Evolutionary conservation across 148 eudicot genomes (phyloP).

Genomic region (Rhododendron mucronatum): DNA sequence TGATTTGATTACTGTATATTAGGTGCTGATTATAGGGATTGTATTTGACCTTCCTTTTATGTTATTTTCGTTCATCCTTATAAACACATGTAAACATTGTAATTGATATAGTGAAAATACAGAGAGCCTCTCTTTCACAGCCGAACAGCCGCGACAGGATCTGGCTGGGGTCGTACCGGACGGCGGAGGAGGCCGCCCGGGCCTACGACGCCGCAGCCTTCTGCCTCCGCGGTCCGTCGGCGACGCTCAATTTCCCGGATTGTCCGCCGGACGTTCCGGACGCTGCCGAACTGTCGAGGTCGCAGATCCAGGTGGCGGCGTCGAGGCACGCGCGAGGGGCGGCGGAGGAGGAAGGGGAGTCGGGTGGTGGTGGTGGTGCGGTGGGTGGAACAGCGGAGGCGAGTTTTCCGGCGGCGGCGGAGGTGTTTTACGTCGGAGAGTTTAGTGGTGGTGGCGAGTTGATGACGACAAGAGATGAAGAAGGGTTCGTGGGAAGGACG

Average conservation of each 20-base stretch:
- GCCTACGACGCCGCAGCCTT: slow-evolving; percentile 47
- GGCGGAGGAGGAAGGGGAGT: not conserved
- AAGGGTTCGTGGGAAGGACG: not conserved
- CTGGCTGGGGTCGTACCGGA: slow-evolving; percentile 45
- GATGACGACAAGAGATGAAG: not conserved
- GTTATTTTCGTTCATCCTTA: too few relatives aligned
- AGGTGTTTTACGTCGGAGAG: not conserved
- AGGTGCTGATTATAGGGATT: too few relatives aligned
- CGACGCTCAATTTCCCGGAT: slow-evolving; percentile 35
- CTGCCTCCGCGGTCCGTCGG: slow-evolving; percentile 35
- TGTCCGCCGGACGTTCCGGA: slow-evolving; percentile 35
- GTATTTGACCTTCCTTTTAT: too few relatives aligned
- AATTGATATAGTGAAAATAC: too few relatives aligned
- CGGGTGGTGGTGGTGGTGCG: too few relatives aligned
- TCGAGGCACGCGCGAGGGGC: slow-evolving; percentile 28
- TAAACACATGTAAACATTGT: too few relatives aligned
- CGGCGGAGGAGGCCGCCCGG: slow-evolving; percentile 44
- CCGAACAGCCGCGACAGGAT: slow-evolving; percentile 52
- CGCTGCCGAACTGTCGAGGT: slow-evolving; percentile 20
- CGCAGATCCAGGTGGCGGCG: slow-evolving; percentile 41
- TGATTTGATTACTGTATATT: too few relatives aligned
- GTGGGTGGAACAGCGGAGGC: not conserved
- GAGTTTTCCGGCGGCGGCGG: not conserved
- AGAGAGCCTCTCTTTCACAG: too few relatives aligned
- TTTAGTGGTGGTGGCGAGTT: not conserved